Base-by-base conservation (phyloP, 2,329 filamentous ascomycete species). In the Colletotrichum nymphaeae region DNA sequence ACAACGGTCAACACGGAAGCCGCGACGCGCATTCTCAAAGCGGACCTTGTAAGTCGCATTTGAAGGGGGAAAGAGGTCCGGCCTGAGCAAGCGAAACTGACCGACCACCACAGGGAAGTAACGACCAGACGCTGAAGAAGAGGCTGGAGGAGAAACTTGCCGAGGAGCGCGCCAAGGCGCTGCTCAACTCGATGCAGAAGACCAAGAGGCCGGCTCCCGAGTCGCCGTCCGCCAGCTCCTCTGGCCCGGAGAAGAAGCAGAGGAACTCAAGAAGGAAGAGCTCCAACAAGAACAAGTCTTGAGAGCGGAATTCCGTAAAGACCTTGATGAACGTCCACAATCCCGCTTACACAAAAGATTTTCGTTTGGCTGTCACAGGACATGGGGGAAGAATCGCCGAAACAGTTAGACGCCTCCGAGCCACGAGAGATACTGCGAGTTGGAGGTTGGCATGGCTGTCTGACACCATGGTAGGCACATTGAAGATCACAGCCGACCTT, bases 11-110 rank as follows among this genome's bases (percentile, higher is more conserved):
- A 98, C 79, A 95, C 93, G 77, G 90, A 91, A 76, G 95, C 95
- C 6, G 94, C 94, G 16, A 91, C 90, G 64, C 89, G 96, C 63
- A 94, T 99, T 73, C 92, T 99, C 78, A 94, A 93, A 80, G 90
- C 94, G 73, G 94, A 94, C 66, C 84, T 98, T 78, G 93, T 94
- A 84, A 77, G 89, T 81, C 14, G 19, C 1, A 5, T 49, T 4
- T 3, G 2, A 8, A 11, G 1, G 19, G 19, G 16, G 19, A 0
- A 49, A 9, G 19, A 9, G 14, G 22, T 32, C 24, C 22, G 2
- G 5, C 9, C 1, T 4, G 35, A 53, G 14, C 26, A 28, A 11
- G 5, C 12, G 19, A 22, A 5, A 42, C 56, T 56, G 30, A 66
- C 26, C 6, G 35, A 49, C 9, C 8, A 28, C 12, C 53, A 4